These are phyloP conservation scores for Debaryomyces singareniensis DNA, from an alignment of 1,139 yeast genomes.

Conservation along the genomic window DNA sequence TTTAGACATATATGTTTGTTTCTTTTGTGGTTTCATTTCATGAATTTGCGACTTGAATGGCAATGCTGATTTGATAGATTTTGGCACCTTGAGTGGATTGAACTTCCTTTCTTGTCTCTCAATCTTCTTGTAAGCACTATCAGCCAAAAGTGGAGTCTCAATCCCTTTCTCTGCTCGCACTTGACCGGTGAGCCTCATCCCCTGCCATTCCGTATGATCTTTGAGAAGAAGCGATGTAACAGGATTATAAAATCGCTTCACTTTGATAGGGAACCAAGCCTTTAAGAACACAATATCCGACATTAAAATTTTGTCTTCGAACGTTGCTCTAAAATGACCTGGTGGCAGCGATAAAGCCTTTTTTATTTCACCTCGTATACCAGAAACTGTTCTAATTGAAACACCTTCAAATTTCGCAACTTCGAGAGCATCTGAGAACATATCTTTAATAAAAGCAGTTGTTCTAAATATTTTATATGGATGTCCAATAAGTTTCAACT, in stretches of 20 bases:
- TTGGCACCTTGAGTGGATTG: slow-evolving; percentile 84
- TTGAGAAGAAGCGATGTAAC: slow-evolving; percentile 79
- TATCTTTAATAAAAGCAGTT: slow-evolving; percentile 94
- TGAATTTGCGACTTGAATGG: slow-evolving; percentile 91
- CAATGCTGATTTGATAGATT: slow-evolving; percentile 61
- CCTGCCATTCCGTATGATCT: slow-evolving; percentile 85
- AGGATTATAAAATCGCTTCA: slow-evolving; percentile 90
- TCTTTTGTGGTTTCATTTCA: slow-evolving; percentile 83
- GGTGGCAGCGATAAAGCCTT: slow-evolving; percentile 92
- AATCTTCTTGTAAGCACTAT: slow-evolving; percentile 66
- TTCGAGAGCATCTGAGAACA: slow-evolving; percentile 89
- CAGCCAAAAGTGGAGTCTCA: slow-evolving; percentile 62
- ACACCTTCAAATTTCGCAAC: slow-evolving; percentile 99
- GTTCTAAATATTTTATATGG: slow-evolving; percentile 92
- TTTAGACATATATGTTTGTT: slow-evolving; percentile 76
- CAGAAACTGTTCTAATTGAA: slow-evolving; percentile 90
- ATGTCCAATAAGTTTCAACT: slow-evolving; percentile 88
- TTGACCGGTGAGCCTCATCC: slow-evolving; percentile 92
- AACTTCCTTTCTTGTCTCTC: slow-evolving; percentile 85
- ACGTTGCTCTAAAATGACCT: slow-evolving; percentile 97
- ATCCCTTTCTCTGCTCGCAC: slow-evolving; percentile 74
- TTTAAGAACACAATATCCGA: slow-evolving; percentile 84
- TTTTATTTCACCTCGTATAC: slow-evolving; percentile 95
- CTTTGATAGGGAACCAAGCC: slow-evolving; percentile 95
- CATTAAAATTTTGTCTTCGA: slow-evolving; percentile 90